Percentiles rank a stretch among this genome's conserved stretches.
Evolutionary conservation across 2,329 filamentous ascomycete species (phyloP).

Genomic region (Hypocreales sp.): DNA sequence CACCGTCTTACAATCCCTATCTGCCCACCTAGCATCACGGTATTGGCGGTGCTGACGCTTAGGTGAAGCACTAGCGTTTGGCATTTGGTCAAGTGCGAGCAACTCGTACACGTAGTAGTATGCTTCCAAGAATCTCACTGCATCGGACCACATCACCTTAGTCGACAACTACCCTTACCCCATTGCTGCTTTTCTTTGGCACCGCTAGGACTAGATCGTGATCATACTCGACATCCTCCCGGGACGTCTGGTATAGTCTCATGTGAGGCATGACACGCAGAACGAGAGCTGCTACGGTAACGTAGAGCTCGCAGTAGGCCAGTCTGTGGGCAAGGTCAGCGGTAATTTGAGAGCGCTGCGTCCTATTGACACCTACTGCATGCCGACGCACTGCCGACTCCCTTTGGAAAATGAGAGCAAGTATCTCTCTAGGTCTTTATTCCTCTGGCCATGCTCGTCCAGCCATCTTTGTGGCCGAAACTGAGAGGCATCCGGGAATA

Average conservation of each 20-base stretch:
- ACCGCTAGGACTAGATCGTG: slow-evolving; percentile 11
- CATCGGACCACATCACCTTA: too few species aligned
- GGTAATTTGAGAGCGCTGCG: too few species aligned
- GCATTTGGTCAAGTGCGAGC: too few species aligned
- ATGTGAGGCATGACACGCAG: slow-evolving; percentile 13
- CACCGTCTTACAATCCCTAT: too few species aligned
- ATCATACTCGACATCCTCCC: slow-evolving; percentile 13
- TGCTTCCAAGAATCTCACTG: too few species aligned
- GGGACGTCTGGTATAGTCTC: slow-evolving; percentile 12
- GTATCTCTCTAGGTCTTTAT: background rate
- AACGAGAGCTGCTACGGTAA: slow-evolving; percentile 9
- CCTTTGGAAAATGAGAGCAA: background rate
- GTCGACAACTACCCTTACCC: too few species aligned
- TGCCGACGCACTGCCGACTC: background rate
- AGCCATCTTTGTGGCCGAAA: slow-evolving; percentile 2
- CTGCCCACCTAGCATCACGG: too few species aligned
- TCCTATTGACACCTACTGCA: too few species aligned
- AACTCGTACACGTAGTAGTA: too few species aligned
- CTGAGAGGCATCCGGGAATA: slow-evolving; percentile 8
- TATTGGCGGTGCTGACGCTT: too few species aligned
- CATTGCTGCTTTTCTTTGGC: slow-evolving; percentile 1
- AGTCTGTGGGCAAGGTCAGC: slow-evolving; percentile 6
- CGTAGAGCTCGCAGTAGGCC: slow-evolving; percentile 14
- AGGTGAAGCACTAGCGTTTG: too few species aligned
- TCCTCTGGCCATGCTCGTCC: background rate